Conservation (phyloP, 176 grass and related monocot species). For the Carex pumila region DNA sequence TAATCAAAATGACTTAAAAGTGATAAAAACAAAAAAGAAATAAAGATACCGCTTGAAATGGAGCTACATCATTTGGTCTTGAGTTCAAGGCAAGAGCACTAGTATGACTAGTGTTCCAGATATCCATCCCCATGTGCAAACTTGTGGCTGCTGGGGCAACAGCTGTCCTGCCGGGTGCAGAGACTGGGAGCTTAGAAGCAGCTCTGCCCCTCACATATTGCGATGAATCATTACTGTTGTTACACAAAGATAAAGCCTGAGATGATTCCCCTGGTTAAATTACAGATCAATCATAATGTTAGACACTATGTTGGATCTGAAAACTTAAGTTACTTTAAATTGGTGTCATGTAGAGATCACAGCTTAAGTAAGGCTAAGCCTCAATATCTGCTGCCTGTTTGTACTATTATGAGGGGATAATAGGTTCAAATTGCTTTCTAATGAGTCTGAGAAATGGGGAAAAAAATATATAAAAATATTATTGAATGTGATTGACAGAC, state of each 20-base stretch:
- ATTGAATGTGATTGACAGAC: background rate
- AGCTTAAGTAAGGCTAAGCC: background rate
- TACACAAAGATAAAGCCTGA: conserved; percentile 29
- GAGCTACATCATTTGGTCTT: conserved; percentile 29
- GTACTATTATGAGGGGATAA: background rate
- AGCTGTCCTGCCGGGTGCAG: conserved; percentile 66
- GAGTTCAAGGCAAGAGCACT: conserved; percentile 33
- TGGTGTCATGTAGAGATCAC: background rate
- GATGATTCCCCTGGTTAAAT: conserved; percentile 50
- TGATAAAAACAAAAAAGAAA: background rate
- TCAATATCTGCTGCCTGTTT: background rate
- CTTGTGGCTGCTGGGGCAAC: conserved; percentile 55
- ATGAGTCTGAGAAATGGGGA: background rate
- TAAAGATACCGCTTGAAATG: background rate
- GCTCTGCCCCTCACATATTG: conserved; percentile 48
- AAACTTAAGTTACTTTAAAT: background rate
- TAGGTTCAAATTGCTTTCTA: background rate
- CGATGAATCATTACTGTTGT: conserved; percentile 30
- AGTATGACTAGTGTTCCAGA: conserved; percentile 62
- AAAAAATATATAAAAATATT: background rate
- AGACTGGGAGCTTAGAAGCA: conserved; percentile 87
- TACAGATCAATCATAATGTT: conserved; percentile 6
- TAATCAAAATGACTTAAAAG: background rate
- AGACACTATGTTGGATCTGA: background rate
- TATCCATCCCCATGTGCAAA: conserved; percentile 79